Evolutionary conservation across 2,329 filamentous ascomycete species (phyloP).

Genomic region (Hymenoscyphus fraxineus): DNA sequence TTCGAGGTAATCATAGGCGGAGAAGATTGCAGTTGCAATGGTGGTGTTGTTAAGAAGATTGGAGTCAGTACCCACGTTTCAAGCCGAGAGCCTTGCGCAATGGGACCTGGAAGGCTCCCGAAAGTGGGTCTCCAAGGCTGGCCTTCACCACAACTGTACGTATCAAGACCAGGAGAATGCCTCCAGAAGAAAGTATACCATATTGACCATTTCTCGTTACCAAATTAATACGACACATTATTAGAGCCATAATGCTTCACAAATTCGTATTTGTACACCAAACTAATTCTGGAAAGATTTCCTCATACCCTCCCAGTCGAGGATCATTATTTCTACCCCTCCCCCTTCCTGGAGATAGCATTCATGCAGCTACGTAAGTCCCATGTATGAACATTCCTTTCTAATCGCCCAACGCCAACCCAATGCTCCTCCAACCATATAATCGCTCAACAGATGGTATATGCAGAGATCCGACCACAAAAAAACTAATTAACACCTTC

Average conservation of each 20-base stretch:
- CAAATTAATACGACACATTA: not conserved
- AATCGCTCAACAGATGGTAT: constrained; percentile 24
- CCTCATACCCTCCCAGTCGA: not conserved
- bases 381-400: constrained; percentile 19
- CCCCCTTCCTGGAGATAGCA: not conserved
- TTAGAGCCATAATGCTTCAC: not conserved
- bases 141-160: too few relatives aligned
- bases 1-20: not conserved
- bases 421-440: constrained; percentile 26
- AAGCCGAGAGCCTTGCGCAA: not conserved
- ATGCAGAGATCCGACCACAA: constrained; percentile 17
- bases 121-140: too few relatives aligned
- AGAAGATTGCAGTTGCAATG: not conserved
- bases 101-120: too few relatives aligned
- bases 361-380: not conserved
- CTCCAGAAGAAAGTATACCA: too few relatives aligned
- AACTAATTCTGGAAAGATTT: not conserved
- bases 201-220: not conserved
- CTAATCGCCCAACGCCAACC: constrained; percentile 30
- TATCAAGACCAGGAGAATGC: too few relatives aligned
- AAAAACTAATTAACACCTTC: constrained; percentile 1
- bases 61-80: not conserved
- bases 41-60: not conserved
- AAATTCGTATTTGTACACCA: not conserved
- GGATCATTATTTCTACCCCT: not conserved